Evolutionary conservation across 208 protist species (phyloP).

Genomic region (Trypanosoma congolense): DNA sequence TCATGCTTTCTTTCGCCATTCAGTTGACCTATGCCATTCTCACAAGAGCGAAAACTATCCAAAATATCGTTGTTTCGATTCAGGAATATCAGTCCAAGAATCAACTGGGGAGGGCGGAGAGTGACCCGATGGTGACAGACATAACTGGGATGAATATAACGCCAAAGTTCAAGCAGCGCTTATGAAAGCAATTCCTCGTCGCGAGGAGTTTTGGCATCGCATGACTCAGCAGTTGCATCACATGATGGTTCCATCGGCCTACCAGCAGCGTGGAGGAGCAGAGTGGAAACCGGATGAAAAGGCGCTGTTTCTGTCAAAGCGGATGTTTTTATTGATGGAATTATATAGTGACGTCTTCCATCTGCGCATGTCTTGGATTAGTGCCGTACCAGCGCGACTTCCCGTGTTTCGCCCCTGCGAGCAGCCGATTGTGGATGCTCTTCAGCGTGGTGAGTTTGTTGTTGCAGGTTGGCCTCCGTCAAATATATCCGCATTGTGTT

Average conservation of each 20-base stretch:
- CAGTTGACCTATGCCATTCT: conserved; percentile 81
- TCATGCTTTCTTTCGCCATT: conserved; percentile 70
- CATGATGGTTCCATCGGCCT: conserved; percentile 21
- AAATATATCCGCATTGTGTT: conserved; percentile 61
- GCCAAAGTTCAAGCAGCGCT: conserved; percentile 61
- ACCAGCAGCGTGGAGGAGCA: conserved; percentile 7
- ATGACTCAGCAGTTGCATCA: conserved; percentile 86
- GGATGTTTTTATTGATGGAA: conserved; percentile 77
- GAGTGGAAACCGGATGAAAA: conserved; percentile 25
- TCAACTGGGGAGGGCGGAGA: not conserved
- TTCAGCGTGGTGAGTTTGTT: conserved; percentile 26
- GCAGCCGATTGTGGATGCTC: conserved; percentile 38
- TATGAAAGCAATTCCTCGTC: conserved; percentile 54
- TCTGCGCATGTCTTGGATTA: conserved; percentile 70
- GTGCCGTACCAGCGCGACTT: conserved; percentile 58
- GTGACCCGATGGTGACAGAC: conserved; percentile 10
- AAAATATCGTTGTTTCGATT: conserved; percentile 40
- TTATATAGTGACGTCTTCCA: conserved; percentile 74
- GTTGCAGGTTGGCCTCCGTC: conserved; percentile 18
- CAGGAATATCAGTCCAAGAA: conserved; percentile 23
- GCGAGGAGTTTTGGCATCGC: conserved; percentile 90
- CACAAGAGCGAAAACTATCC: conserved; percentile 58
- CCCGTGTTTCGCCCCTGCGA: conserved; percentile 33
- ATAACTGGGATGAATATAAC: conserved; percentile 67
- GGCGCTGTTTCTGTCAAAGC: conserved; percentile 61